Percentiles rank a stretch among this genome's conserved stretches.
phyloP scores from a whole-genome alignment of 2,329 filamentous ascomycete species.

The Ophiostoma sp. region DNA sequence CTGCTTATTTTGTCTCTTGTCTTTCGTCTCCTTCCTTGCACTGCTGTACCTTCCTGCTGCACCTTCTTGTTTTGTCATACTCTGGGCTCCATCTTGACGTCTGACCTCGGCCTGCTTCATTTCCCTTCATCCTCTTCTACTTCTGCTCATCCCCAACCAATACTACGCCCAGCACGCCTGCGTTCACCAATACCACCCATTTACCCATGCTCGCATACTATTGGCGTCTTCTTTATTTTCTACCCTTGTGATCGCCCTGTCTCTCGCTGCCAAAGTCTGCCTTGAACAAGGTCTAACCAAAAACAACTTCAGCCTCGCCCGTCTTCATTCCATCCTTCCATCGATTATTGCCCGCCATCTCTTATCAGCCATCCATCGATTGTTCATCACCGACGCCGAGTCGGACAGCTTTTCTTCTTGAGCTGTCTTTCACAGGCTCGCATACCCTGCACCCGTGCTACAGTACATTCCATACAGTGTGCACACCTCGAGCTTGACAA shows the following conservation, averaged over 20 bases:
- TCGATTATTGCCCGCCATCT: neutral
- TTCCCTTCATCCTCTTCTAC: neutral
- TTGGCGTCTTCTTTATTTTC: neutral
- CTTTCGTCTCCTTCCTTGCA: conserved; percentile 6
- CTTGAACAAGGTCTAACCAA: neutral
- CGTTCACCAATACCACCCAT: neutral
- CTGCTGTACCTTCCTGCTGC: neutral
- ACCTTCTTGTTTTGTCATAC: conserved; percentile 1
- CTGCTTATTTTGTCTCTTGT: neutral
- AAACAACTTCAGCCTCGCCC: conserved; percentile 1
- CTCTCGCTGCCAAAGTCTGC: neutral
- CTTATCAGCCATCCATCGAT: neutral
- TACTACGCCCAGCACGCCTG: neutral
- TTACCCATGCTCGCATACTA: neutral
- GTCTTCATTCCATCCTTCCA: neutral
- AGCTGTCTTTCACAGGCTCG: neutral
- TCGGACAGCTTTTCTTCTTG: neutral
- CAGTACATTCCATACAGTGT: neutral
- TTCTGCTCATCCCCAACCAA: neutral
- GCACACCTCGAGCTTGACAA: neutral
- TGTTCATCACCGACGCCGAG: neutral
- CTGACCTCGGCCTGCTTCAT: conserved; percentile 1
- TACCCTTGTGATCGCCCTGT: neutral
- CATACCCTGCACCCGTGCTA: neutral
- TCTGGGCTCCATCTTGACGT: conserved; percentile 11